These are phyloP conservation scores for Megacollybia marginata DNA, from an alignment of 768 basidiomycete genomes.

Conservation along the genomic window DNA sequence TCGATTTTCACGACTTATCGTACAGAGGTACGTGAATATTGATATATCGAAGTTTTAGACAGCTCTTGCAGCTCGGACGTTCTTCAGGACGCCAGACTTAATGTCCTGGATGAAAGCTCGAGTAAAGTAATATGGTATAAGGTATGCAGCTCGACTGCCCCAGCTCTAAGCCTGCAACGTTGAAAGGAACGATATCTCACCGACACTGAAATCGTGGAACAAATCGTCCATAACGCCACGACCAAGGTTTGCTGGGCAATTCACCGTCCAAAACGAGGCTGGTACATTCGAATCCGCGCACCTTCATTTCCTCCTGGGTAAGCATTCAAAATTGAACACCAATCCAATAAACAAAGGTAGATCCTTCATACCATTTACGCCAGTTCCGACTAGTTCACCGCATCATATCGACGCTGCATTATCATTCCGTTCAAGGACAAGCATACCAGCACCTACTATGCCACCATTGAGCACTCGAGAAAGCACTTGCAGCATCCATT, in stretches of 20 bases:
- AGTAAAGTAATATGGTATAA: slow-evolving; percentile 68
- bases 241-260: slow-evolving; percentile 66
- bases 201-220: slow-evolving; percentile 71
- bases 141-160: slow-evolving; percentile 28
- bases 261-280: slow-evolving; percentile 73
- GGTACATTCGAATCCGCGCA: slow-evolving; percentile 75
- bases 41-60: not conserved
- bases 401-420: slow-evolving; percentile 46
- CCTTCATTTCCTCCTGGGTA: slow-evolving; percentile 55
- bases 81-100: slow-evolving; percentile 58
- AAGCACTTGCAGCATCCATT: slow-evolving; percentile 34
- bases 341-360: slow-evolving; percentile 11
- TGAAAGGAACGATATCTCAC: slow-evolving; percentile 64
- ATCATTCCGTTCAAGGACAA: slow-evolving; percentile 46
- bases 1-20: not conserved
- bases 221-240: slow-evolving; percentile 64
- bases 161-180: slow-evolving; percentile 9
- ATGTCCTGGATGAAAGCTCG: slow-evolving; percentile 51
- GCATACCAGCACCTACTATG: slow-evolving; percentile 14
- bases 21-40: not conserved
- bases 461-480: slow-evolving; percentile 20
- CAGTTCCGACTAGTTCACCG: slow-evolving; percentile 38
- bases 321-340: not conserved
- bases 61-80: slow-evolving; percentile 55
- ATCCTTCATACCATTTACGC: slow-evolving; percentile 46